Conservation (phyloP, 2,329 filamentous ascomycete genomes). For the Diaporthe batatas region DNA sequence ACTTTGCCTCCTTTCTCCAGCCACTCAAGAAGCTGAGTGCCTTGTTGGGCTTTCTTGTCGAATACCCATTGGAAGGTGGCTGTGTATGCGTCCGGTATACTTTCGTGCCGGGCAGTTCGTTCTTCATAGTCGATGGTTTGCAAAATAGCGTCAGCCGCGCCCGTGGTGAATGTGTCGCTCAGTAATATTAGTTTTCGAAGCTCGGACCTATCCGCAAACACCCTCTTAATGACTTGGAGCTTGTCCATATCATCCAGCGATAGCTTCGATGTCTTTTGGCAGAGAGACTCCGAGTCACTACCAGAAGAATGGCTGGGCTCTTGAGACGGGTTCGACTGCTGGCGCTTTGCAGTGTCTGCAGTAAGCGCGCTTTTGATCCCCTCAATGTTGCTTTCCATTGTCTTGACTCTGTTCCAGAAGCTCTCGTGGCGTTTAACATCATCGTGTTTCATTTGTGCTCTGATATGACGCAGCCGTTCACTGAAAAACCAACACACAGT, state of each 20-base stretch:
- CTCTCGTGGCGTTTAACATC: not conserved
- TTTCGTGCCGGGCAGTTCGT: not conserved
- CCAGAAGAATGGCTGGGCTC: no score
- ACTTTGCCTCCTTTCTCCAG: not conserved
- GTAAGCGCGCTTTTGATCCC: not conserved
- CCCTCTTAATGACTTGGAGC: not conserved
- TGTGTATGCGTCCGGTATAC: not conserved
- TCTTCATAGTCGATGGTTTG: not conserved
- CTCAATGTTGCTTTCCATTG: not conserved
- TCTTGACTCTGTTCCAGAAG: not conserved
- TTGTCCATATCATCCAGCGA: not conserved
- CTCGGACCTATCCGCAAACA: not conserved
- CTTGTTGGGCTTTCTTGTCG: not conserved
- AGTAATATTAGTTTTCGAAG: not conserved
- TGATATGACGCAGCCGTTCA: not conserved
- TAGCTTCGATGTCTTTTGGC: not conserved
- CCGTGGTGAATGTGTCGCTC: not conserved
- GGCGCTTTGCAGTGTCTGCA: not conserved
- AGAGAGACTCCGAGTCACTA: not conserved
- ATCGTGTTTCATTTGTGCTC: not conserved
- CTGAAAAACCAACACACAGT: not conserved
- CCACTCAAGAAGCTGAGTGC: not conserved
- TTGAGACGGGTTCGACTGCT: not conserved
- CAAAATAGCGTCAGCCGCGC: not conserved
- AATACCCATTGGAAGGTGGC: not conserved